Base-by-base conservation (phyloP, 2,329 filamentous ascomycete species). In the Mariannaea sp. region DNA sequence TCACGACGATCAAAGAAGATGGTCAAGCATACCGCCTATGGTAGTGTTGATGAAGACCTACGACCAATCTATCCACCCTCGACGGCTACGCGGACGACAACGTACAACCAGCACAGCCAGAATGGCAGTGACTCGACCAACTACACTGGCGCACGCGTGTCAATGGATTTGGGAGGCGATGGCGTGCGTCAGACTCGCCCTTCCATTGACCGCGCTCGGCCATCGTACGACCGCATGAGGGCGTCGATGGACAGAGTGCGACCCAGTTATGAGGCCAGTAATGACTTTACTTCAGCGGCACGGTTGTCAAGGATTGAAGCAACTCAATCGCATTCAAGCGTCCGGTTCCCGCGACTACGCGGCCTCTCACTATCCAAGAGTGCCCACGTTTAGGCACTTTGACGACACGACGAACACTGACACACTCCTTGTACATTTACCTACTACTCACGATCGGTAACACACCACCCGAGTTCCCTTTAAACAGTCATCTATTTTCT, bases 111-210 rank as follows among this genome's bases (percentile, higher is more conserved):
- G 60, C 87, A 87, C 44, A 94, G 90, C 65, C 90, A 96, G 69
- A 95, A 93, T 64, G 91, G 92, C 56, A 97, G 92, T 74, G 92
- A 96, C 72, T 93, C 91, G 56, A 97, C 94, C 43, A 92, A 95
- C 65, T 95, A 92, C 71, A 95, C 91, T 17, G 77, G 80, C 43
- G 83, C 84, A 63, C 81, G 85, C 56, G 75, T 79, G 61, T 86
- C 86, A 13, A 70, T 84, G 59, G 86, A 89, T 54, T 69, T 49
- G 47, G 43, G 32, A 2, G 32, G 33, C 19, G 19, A 17, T 75
- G 43, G 57, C 65, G 40, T 55, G 59, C 35, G 30, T 16, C 65
- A 67, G 41, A 73, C 68, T 36, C 75, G 83, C 22, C 81, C 80
- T 20, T 87, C 86, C 5, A 77, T 85, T 35, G 88, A 92, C 58